Evolutionary conservation across 1,284 basidiomycete genomes (phyloP), one percentile per base, ranked within the genome.

Genomic region (Sporisorium exsertum): DNA sequence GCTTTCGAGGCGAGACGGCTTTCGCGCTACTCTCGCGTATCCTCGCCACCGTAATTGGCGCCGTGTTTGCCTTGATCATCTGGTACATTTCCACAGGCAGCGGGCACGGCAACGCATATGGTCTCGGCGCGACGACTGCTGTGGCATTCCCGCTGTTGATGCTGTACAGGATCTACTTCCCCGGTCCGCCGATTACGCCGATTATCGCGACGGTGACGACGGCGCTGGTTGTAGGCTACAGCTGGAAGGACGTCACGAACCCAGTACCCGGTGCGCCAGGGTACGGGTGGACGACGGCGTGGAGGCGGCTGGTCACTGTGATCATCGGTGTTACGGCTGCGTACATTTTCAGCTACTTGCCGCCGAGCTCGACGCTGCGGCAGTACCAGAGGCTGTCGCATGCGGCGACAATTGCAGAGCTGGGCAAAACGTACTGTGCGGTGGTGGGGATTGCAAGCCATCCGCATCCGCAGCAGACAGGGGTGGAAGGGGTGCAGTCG

Each of bases 181-280:
- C 93, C 0, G 90, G 90, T 12, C 89, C 90, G 2, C 90, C 91
- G 0, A 90, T 93, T 87, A 91, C 88, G 45, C 90, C 90, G 60
- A 88, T 93, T 56, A 90, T 95, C 55, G 90, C 91, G 69, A 90
- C 91, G 64, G 90, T 94, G 1, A 94, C 93, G 0, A 85, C 89
- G 16, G 88, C 88, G 33, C 52, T 83, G 10, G 70, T 85, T 42
- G 75, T 84, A 43, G 72, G 83, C 37, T 73, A 84, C 71, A 63
- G 67, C 29, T 80, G 77, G 71, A 80, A 79, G 56, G 80, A 82
- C 47, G 61, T 77, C 12, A 70, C 61, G 13, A 75, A 81, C 37
- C 80, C 82, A 12, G 33, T 69, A 7, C 63, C 58, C 1, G 84
- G 68, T 43, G 86, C 65, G 35, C 81, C 73, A 61, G 85, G 76